Evolutionary conservation across 176 grass and related monocot species (phyloP).

Genomic region (Eleusine coracana): DNA sequence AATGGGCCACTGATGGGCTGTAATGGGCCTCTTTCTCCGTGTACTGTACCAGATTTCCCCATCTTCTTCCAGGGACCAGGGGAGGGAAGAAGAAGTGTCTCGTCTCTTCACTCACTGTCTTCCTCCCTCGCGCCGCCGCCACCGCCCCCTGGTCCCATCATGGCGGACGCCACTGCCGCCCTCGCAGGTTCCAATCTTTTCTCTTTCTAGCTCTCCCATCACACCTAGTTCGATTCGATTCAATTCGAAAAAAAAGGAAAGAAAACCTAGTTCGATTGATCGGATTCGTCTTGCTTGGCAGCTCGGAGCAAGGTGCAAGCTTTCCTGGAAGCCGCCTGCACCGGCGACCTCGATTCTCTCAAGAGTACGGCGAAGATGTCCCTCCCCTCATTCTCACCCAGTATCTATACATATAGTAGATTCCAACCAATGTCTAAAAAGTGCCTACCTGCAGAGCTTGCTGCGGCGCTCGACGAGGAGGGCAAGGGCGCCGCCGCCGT

Average conservation of each 20-base stretch:
- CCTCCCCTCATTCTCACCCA: neutral
- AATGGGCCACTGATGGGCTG: neutral
- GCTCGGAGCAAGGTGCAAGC: slow-evolving; percentile 79
- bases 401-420: too few species aligned
- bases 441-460: slow-evolving; percentile 46
- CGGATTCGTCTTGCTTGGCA: slow-evolving; percentile 30
- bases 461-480: slow-evolving; percentile 70
- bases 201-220: neutral
- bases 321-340: slow-evolving; percentile 77
- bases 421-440: neutral
- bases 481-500: slow-evolving; percentile 67
- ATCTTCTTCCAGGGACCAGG: neutral
- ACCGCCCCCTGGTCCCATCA: neutral
- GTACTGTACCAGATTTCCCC: too few species aligned
- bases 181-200: slow-evolving; percentile 36
- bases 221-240: too few species aligned
- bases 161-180: slow-evolving; percentile 41
- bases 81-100: neutral
- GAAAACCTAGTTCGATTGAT: neutral
- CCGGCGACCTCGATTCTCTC: slow-evolving; percentile 71
- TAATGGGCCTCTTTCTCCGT: neutral
- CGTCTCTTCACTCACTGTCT: neutral
- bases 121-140: neutral
- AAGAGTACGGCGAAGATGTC: slow-evolving; percentile 44
- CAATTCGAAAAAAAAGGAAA: too few species aligned